Conservation (phyloP, 2,329 filamentous ascomycete genomes). For the Colletotrichum filicis region DNA sequence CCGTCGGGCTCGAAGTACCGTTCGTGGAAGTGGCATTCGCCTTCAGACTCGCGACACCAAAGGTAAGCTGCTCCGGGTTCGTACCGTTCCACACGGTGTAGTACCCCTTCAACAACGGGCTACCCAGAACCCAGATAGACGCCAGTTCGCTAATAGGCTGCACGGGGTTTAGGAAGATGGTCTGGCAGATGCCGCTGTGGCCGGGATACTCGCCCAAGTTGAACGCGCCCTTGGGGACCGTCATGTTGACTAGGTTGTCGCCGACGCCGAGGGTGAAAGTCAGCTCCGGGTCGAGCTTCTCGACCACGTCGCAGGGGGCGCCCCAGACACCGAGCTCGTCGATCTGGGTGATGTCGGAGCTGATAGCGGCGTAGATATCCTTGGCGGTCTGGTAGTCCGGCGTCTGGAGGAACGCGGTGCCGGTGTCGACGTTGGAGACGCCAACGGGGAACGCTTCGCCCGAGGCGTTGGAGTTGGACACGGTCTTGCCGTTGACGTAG, state of each 20-base stretch:
- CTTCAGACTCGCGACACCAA: background rate
- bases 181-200: background rate
- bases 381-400: constrained; percentile 42
- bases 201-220: constrained; percentile 45
- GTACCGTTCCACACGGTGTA: background rate
- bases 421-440: constrained; percentile 45
- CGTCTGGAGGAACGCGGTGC: constrained; percentile 44
- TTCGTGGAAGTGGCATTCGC: background rate
- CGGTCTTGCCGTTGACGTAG: constrained; percentile 38
- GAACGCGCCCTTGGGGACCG: constrained; percentile 43
- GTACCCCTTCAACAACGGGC: background rate
- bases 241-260: constrained; percentile 40
- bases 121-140: background rate
- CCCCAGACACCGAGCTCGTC: constrained; percentile 47
- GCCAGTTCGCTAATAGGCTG: background rate
- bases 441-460: constrained; percentile 13
- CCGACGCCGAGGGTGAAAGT: constrained; percentile 43
- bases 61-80: background rate
- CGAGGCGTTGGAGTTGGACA: constrained; percentile 35
- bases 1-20: background rate
- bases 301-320: constrained; percentile 43
- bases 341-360: constrained; percentile 43
- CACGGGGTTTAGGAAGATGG: background rate
- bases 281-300: constrained; percentile 41
- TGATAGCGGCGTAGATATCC: constrained; percentile 45